These are phyloP conservation scores for Carex myosuroides DNA, from an alignment of 176 grass and related monocot genomes.

Conservation along the genomic window DNA sequence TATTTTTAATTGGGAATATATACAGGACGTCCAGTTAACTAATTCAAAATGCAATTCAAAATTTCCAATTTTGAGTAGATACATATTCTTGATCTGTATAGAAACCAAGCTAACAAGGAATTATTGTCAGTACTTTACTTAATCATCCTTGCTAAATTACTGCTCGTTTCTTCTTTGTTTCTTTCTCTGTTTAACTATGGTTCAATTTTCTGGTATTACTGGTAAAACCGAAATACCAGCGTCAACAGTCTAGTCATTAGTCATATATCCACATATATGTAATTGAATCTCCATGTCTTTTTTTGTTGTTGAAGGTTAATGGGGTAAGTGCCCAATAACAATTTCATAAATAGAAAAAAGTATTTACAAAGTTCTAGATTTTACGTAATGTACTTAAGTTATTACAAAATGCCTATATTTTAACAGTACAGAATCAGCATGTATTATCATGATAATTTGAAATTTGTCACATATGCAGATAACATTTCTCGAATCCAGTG, in stretches of 20 bases:
- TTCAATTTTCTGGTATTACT: background rate
- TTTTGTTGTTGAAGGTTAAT: too few relatives aligned
- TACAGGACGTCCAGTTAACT: background rate
- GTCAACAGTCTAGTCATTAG: background rate
- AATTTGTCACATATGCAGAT: slow-evolving; percentile 17
- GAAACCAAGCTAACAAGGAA: background rate
- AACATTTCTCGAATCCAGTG: slow-evolving; percentile 53
- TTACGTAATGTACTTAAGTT: too few relatives aligned
- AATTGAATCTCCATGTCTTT: background rate
- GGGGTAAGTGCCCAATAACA: too few relatives aligned
- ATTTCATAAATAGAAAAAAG: too few relatives aligned
- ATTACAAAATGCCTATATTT: too few relatives aligned
- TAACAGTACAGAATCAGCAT: background rate
- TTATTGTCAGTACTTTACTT: background rate
- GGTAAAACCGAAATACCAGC: background rate
- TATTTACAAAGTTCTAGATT: too few relatives aligned
- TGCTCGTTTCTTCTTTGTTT: background rate
- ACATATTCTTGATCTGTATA: background rate
- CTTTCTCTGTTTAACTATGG: background rate
- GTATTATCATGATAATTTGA: background rate
- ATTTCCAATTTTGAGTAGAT: background rate
- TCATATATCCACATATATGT: background rate
- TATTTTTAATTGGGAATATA: background rate
- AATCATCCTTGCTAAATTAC: background rate
- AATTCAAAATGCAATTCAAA: background rate